These are phyloP conservation scores for Cladophialophora carrionii DNA, from an alignment of 2,329 filamentous ascomycete species.

Conservation along the genomic window DNA sequence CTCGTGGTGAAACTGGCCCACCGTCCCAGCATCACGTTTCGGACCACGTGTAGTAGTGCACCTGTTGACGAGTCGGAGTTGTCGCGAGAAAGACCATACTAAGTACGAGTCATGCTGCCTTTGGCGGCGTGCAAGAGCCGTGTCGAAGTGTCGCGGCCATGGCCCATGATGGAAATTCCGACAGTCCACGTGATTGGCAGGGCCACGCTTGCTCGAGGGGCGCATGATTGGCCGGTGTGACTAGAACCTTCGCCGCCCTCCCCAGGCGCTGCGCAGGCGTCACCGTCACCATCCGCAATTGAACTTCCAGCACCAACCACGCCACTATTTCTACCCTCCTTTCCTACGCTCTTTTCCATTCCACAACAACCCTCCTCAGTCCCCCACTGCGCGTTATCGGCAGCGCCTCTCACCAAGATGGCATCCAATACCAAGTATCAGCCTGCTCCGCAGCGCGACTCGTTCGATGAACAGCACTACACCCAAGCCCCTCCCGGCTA, in stretches of 20 bases:
- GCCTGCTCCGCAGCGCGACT: conserved; percentile 81
- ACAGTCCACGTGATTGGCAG: not conserved
- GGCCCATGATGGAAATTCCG: no score
- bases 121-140: no score
- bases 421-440: conserved; percentile 69
- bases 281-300: conserved; percentile 4
- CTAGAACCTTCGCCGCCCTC: conserved; percentile 25
- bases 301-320: conserved; percentile 9
- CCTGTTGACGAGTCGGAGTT: not conserved
- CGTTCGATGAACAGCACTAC: conserved; percentile 71
- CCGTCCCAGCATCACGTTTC: not conserved
- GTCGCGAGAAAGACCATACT: no score
- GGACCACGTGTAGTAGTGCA: not conserved
- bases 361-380: not conserved
- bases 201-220: not conserved
- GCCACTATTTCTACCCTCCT: conserved; percentile 8
- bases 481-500: conserved; percentile 84
- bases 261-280: conserved; percentile 21
- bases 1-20: not conserved
- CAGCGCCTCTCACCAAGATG: conserved; percentile 24
- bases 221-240: conserved; percentile 21
- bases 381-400: not conserved
- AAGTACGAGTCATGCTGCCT: not conserved
- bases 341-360: not conserved
- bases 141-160: no score